Base-by-base conservation (phyloP, 495 filamentous ascomycete species). In the Terfezia claveryi region DNA sequence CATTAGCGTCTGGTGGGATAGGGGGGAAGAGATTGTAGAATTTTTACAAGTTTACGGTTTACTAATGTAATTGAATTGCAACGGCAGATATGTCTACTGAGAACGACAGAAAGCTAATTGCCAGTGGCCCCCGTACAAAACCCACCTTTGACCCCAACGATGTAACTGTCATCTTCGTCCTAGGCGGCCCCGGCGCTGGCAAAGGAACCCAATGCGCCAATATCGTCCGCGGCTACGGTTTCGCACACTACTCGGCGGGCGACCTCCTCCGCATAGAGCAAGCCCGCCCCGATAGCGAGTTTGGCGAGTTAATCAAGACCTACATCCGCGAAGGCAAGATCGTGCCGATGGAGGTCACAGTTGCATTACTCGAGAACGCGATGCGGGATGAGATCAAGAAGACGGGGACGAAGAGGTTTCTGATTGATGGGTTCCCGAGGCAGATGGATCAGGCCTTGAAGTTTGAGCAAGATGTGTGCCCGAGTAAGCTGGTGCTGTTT, bases 331-430 rank as follows among this genome's bases (percentile, higher is more conserved):
- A 98, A 65, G 91, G 91, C 57, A 80, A 78, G 61, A 98, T 98
- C 68, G 91, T 98, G 58, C 91, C 91, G 10, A 94, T 94, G 89
- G 89, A 96, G 65, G 87, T 98, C 20, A 98, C 91, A n/a, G 81
- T 98, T 38, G 80, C 82, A 32, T 68, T 98, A 14, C 76, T 98
- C 4, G 91, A 94, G 68, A 87, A 93, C 66, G 84, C 87, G 8
- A 95, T 98, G 84, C 76, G 72, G 54, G 78, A 77, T 4, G 69
- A 70, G 0, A 74, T 87, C 10, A 62, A 64, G 50, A 60, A 59
- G 51, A 36, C n/a, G 32, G 41, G 41, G 8, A 20, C 12, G 12
- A 46, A 46, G 41, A 20, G 23, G 12, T 51, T 51, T 23, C 50
- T 51, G 5, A 51, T 51, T 23, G 50, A 51, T 23, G 50, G 50